Conservation (phyloP, 176 grass and related monocot species). For the Bothriochloa decipiens region DNA sequence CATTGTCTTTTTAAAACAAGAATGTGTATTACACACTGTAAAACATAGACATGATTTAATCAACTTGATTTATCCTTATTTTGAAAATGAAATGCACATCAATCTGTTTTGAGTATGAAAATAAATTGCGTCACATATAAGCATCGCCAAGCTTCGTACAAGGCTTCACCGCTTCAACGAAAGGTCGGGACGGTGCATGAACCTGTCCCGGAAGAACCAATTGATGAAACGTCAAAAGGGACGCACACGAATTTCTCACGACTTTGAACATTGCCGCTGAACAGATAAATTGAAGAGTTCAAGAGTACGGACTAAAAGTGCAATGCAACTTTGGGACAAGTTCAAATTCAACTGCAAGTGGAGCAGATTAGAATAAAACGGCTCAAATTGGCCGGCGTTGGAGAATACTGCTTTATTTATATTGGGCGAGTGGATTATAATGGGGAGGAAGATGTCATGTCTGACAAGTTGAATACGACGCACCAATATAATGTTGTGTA, state of each 20-base stretch:
- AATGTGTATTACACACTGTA: too few species aligned
- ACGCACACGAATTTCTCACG: not conserved
- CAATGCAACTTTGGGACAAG: not conserved
- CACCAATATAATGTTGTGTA: too few species aligned
- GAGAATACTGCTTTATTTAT: too few species aligned
- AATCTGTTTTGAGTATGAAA: too few species aligned
- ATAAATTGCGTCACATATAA: too few species aligned
- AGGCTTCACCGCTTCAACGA: not conserved
- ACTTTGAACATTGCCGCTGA: not conserved
- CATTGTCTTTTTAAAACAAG: too few species aligned
- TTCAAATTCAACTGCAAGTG: slow-evolving; percentile 12
- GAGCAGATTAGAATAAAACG: not conserved
- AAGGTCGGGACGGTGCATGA: not conserved
- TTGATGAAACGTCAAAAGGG: not conserved
- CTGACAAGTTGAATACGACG: too few species aligned
- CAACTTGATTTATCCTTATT: too few species aligned
- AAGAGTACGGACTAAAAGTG: not conserved
- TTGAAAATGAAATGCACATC: too few species aligned
- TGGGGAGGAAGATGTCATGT: not conserved
- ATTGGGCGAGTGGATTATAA: not conserved
- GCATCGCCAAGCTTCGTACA: not conserved
- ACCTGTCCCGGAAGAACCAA: not conserved
- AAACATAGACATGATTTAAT: too few species aligned
- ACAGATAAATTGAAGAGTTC: not conserved
- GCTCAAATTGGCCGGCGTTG: not conserved